Conservation (phyloP, 805 yeast species). For the Saccharomycopsis fibuligera region DNA sequence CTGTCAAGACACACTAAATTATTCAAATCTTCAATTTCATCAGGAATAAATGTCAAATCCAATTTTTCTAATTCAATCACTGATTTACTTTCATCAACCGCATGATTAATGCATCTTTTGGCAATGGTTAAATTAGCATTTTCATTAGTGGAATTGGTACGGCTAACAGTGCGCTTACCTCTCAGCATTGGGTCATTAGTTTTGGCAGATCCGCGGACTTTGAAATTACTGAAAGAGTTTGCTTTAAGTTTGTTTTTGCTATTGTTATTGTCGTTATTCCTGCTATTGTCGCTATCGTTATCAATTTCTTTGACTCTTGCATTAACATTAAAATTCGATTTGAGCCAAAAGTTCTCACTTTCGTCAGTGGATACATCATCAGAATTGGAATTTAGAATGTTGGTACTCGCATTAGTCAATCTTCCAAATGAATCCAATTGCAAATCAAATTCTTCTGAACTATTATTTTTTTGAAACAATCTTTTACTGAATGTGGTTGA, state of each 20-base stretch:
- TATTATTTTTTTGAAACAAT: background rate
- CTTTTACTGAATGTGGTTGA: too few species aligned
- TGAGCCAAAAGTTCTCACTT: too few species aligned
- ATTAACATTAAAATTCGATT: too few species aligned
- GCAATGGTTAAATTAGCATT: conserved; percentile 2
- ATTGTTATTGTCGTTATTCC: background rate
- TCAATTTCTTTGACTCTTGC: background rate
- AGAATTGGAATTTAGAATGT: background rate
- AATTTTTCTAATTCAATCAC: conserved; percentile 16
- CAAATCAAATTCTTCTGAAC: conserved; percentile 15
- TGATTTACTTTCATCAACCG: conserved; percentile 19
- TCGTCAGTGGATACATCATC: background rate
- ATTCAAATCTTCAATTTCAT: conserved; percentile 21
- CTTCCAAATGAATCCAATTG: conserved; percentile 19
- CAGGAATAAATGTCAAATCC: conserved; percentile 13
- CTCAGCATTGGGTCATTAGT: too few species aligned
- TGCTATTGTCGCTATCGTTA: background rate
- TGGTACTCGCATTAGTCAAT: background rate
- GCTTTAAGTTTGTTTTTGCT: background rate
- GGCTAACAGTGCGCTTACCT: conserved; percentile 5
- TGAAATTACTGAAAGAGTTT: background rate
- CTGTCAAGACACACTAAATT: conserved; percentile 16
- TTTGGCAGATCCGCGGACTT: too few species aligned
- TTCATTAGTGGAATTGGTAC: conserved; percentile 14
- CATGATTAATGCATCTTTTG: conserved; percentile 13